Conservation (phyloP, 352 stramenopile species). For the Globisporangium viniferum region DNA sequence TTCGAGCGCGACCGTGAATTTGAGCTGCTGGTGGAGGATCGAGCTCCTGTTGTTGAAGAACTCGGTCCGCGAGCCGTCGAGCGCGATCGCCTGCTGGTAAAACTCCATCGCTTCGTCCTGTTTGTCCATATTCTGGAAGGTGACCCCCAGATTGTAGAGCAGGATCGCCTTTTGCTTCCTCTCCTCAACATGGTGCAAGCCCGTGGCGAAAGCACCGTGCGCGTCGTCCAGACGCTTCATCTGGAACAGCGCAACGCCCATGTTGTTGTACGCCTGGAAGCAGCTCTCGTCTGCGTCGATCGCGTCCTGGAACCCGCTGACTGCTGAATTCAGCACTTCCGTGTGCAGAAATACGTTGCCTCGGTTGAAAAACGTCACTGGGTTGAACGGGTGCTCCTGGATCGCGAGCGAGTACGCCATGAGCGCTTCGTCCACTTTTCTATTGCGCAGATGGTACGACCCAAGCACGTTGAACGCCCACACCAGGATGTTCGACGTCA, state of each 20-base stretch:
- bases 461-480: conserved; percentile 57
- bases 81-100: conserved; percentile 46
- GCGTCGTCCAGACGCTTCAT: conserved; percentile 47
- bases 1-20: conserved; percentile 43
- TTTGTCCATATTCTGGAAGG: conserved; percentile 35
- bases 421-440: conserved; percentile 43
- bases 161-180: conserved; percentile 30
- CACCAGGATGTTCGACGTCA: conserved; percentile 38
- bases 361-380: conserved; percentile 49
- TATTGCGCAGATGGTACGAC: conserved; percentile 21
- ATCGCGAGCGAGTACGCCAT: conserved; percentile 53
- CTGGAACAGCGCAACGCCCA: conserved; percentile 41
- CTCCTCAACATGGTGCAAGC: conserved; percentile 27
- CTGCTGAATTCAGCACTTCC: conserved; percentile 29
- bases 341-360: conserved; percentile 50
- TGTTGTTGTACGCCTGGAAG: conserved; percentile 43
- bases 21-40: conserved; percentile 52
- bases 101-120: conserved; percentile 43
- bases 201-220: conserved; percentile 35
- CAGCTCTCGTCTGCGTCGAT: conserved; percentile 38
- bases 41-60: conserved; percentile 61
- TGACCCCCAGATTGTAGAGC: conserved; percentile 47
- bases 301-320: conserved; percentile 46
- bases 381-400: conserved; percentile 32
- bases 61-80: conserved; percentile 34